Evolutionary conservation across 2,329 filamentous ascomycete species (phyloP).

Genomic region (Elsinoe batatas): DNA sequence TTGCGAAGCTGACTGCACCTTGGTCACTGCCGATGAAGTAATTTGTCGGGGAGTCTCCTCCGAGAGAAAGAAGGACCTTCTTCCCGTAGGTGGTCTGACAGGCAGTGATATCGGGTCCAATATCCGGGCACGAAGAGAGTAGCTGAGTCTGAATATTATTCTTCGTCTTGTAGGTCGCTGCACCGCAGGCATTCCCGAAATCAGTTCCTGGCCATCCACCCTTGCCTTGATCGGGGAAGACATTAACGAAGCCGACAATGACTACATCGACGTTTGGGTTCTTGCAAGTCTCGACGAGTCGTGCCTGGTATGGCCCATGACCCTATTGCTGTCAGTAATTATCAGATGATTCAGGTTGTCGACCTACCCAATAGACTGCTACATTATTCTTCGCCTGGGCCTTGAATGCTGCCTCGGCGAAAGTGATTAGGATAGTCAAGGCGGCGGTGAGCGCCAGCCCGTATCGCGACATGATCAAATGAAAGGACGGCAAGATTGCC

Average conservation of each 20-base stretch:
- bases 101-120: constrained; percentile 45
- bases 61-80: constrained; percentile 62
- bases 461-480: constrained; percentile 32
- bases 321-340: constrained; percentile 30
- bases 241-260: constrained; percentile 46
- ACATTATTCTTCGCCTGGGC: constrained; percentile 37
- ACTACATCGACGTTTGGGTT: constrained; percentile 46
- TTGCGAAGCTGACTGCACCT: constrained; percentile 47
- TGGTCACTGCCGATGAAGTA: constrained; percentile 35
- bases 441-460: constrained; percentile 27
- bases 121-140: constrained; percentile 47
- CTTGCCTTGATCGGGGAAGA: constrained; percentile 38
- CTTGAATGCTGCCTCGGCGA: constrained; percentile 33
- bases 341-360: background rate
- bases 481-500: constrained; percentile 30
- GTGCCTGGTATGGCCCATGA: constrained; percentile 41
- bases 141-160: constrained; percentile 31
- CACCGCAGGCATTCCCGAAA: constrained; percentile 47
- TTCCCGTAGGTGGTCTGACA: constrained; percentile 57
- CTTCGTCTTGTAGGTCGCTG: constrained; percentile 30
- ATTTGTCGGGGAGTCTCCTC: constrained; percentile 55
- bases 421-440: constrained; percentile 23
- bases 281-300: constrained; percentile 42
- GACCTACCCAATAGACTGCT: constrained; percentile 43
- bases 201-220: constrained; percentile 44